Evolutionary conservation across 768 basidiomycete species (phyloP).

Genomic region (Leccinum olivaceopallidum): DNA sequence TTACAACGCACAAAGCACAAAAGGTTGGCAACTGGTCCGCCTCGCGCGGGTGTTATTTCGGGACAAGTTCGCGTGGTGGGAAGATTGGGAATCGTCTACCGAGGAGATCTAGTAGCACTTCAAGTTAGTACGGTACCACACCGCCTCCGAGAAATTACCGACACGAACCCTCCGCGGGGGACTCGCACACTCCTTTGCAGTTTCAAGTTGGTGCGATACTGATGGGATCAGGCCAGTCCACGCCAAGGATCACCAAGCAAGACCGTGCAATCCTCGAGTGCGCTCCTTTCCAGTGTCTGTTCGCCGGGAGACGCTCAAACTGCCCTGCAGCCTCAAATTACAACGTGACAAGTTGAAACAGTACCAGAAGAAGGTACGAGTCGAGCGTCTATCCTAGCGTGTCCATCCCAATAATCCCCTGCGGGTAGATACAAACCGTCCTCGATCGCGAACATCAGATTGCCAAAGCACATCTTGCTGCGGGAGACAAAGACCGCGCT

Average conservation of each 20-base stretch:
- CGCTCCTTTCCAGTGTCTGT: constrained; percentile 36
- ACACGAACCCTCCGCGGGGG: constrained; percentile 1
- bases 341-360: constrained; percentile 95
- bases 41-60: constrained; percentile 7
- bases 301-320: constrained; percentile 21
- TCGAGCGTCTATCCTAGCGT: neutral
- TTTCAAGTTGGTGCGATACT: constrained; percentile 2
- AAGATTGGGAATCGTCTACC: constrained; percentile 1
- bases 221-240: constrained; percentile 74
- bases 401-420: neutral
- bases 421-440: constrained; percentile 74
- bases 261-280: constrained; percentile 96
- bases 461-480: constrained; percentile 77
- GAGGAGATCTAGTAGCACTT: neutral
- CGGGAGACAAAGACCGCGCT: constrained; percentile 86
- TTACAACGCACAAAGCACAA: constrained; percentile 10
- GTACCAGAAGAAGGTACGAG: constrained; percentile 87
- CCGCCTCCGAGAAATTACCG: neutral
- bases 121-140: neutral
- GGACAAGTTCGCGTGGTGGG: constrained; percentile 17
- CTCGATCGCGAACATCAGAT: constrained; percentile 88
- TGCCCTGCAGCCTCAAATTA: constrained; percentile 73
- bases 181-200: neutral
- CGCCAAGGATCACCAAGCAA: constrained; percentile 88
- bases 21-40: constrained; percentile 4